Conservation (phyloP, 164 flowering plant genomes). For the Hamamelis virginiana region DNA sequence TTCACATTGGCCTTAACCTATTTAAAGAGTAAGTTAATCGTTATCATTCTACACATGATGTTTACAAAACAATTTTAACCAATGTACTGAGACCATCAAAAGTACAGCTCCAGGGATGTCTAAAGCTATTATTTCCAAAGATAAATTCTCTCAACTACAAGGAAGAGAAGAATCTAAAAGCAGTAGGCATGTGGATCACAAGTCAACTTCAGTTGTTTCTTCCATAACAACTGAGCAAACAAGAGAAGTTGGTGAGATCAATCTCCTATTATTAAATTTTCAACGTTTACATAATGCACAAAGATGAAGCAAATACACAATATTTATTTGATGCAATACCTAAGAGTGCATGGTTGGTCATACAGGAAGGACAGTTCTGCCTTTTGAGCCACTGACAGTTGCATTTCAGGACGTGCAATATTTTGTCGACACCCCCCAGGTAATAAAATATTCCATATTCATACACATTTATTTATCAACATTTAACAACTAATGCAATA, state of each 20-base stretch:
- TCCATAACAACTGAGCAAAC: conserved; percentile 4
- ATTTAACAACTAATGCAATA: not conserved
- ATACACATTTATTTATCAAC: not conserved
- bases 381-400: conserved; percentile 42
- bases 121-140: conserved; percentile 36
- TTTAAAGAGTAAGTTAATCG: conserved; percentile 33
- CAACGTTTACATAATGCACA: not conserved
- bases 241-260: conserved; percentile 13
- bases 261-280: not conserved
- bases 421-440: conserved; percentile 44
- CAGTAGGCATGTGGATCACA: conserved; percentile 1
- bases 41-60: not conserved
- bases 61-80: not conserved
- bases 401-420: conserved; percentile 47
- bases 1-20: conserved; percentile 44
- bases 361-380: conserved; percentile 36
- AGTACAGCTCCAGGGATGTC: conserved; percentile 32
- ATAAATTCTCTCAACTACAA: conserved; percentile 31
- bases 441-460: conserved; percentile 9
- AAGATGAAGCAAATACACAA: not conserved
- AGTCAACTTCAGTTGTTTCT: not conserved
- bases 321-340: not conserved
- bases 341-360: not conserved
- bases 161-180: conserved; percentile 17
- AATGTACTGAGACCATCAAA: not conserved